Conservation (phyloP, 2,329 filamentous ascomycete species). For the Didymella pinodella region DNA sequence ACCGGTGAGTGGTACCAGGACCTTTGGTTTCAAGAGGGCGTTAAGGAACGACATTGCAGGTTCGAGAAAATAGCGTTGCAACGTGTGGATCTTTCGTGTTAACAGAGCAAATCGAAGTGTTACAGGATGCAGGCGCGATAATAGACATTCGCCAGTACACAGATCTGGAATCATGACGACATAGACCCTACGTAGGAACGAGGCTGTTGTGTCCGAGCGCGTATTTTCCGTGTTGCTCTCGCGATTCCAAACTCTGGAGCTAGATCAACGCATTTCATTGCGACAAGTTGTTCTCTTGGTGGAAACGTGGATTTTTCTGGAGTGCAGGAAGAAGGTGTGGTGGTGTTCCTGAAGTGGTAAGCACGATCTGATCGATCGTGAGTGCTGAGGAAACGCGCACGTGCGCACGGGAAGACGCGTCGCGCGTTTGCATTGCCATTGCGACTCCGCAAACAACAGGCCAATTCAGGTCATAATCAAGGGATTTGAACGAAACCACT, state of each 20-base stretch:
- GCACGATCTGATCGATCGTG: constrained; percentile 23
- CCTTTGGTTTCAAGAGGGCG: constrained; percentile 10
- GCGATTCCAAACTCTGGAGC: background rate
- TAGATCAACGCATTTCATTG: background rate
- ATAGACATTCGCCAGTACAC: background rate
- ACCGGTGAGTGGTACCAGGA: constrained; percentile 23
- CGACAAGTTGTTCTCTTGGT: background rate
- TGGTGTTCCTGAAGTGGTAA: constrained; percentile 3
- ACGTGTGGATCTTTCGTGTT: no score
- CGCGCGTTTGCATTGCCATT: constrained; percentile 23
- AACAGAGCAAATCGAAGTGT: no score
- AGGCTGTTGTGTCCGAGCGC: background rate
- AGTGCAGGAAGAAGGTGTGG: background rate
- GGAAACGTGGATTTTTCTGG: background rate
- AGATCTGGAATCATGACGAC: constrained; percentile 16
- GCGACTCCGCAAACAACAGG: background rate
- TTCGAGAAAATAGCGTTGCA: background rate
- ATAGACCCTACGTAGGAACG: background rate
- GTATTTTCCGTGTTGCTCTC: no score
- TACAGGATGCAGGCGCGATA: no score
- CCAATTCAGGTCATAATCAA: no score
- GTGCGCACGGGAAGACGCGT: constrained; percentile 45
- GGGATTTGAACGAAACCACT: background rate
- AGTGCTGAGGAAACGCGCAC: constrained; percentile 41
- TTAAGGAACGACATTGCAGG: constrained; percentile 20